Conservation (phyloP, 73 alveolate species). For the Paraurostyla sp. region DNA sequence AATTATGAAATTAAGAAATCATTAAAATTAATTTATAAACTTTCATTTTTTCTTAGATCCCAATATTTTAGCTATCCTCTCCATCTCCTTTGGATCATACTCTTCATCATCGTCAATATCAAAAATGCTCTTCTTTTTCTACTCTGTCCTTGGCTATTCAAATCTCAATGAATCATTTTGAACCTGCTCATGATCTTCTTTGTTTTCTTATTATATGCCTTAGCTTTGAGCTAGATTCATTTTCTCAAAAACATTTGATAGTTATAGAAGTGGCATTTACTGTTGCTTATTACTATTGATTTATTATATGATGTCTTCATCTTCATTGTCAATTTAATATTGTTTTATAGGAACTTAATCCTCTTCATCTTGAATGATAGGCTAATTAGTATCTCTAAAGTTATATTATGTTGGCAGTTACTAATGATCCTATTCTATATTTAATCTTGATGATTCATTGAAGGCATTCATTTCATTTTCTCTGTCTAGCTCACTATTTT, state of each 20-base stretch:
- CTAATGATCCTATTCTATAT: not conserved
- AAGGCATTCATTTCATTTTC: conserved; percentile 22
- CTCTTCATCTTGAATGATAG: not conserved
- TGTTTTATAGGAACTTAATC: conserved; percentile 26
- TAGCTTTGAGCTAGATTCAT: not conserved
- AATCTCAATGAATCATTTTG: not conserved
- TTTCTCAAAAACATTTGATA: conserved; percentile 26
- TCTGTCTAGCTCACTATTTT: conserved; percentile 47
- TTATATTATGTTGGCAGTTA: not conserved
- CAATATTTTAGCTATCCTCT: conserved; percentile 12
- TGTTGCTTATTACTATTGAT: too few species aligned
- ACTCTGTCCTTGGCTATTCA: not conserved
- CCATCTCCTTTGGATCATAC: conserved; percentile 37
- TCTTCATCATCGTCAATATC: conserved; percentile 15
- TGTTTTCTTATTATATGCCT: not conserved
- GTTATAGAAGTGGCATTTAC: not conserved
- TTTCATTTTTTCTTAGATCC: not conserved
- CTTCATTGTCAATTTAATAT: too few species aligned
- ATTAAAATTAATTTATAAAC: not conserved
- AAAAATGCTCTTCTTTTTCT: conserved; percentile 5
- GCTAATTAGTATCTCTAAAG: not conserved
- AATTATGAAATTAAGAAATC: not conserved
- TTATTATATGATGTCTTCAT: too few species aligned
- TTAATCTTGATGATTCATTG: too few species aligned
- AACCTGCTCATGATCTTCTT: not conserved